Conservation (phyloP, 495 filamentous ascomycete genomes). For the Xylaria venustula region DNA sequence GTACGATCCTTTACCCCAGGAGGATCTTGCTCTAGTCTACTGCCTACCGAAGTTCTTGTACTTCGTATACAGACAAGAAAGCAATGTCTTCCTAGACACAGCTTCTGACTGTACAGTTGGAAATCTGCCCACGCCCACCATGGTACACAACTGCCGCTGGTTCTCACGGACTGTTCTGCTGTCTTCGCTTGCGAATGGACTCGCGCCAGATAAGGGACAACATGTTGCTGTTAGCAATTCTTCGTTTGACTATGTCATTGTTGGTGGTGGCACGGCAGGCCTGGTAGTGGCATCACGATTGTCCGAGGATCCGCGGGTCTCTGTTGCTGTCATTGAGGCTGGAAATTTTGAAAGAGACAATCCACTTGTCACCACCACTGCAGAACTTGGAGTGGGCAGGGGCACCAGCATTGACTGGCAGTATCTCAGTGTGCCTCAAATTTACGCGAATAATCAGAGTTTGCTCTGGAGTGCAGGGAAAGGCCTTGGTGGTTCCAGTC, state of each 20-base stretch:
- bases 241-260: slow-evolving; percentile 65
- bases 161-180: slow-evolving; percentile 4
- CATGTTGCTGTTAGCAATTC: neutral
- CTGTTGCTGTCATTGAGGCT: slow-evolving; percentile 58
- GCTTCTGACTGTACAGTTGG: neutral
- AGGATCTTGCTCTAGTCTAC: neutral
- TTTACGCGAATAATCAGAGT: slow-evolving; percentile 5
- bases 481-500: slow-evolving; percentile 12
- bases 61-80: slow-evolving; percentile 1
- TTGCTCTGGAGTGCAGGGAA: slow-evolving; percentile 7
- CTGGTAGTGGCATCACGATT: slow-evolving; percentile 63
- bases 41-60: neutral
- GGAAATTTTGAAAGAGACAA: slow-evolving; percentile 38
- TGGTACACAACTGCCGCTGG: slow-evolving; percentile 6
- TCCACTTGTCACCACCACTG: slow-evolving; percentile 19
- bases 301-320: slow-evolving; percentile 60
- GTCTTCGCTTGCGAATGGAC: slow-evolving; percentile 1
- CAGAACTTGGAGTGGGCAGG: neutral
- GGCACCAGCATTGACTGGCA: slow-evolving; percentile 4
- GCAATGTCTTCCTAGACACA: slow-evolving; percentile 3
- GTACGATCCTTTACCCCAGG: neutral
- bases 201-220: slow-evolving; percentile 1
- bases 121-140: slow-evolving; percentile 4
- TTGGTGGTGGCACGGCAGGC: slow-evolving; percentile 76
- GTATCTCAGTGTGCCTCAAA: slow-evolving; percentile 5